Evolutionary conservation across 768 basidiomycete genomes (phyloP).

Genomic region (Trametes elegans): DNA sequence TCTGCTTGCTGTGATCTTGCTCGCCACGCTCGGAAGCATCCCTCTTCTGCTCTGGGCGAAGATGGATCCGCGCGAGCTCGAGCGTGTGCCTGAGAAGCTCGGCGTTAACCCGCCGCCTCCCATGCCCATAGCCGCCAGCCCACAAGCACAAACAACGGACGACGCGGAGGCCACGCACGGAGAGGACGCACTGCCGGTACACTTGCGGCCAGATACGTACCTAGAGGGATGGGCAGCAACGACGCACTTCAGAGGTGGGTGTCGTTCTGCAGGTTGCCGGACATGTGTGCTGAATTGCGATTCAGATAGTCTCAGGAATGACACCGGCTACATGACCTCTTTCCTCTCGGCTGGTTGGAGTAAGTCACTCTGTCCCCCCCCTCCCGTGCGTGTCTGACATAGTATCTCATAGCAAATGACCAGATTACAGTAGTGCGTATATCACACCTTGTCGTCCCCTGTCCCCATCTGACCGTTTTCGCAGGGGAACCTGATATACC

Average conservation of each 20-base stretch:
- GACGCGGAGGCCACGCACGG: neutral
- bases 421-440: conserved; percentile 48
- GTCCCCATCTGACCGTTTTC: neutral
- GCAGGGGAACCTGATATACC: conserved; percentile 38
- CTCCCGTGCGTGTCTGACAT: neutral
- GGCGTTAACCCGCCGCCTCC: neutral
- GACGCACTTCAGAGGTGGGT: conserved; percentile 41
- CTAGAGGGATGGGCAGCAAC: conserved; percentile 45
- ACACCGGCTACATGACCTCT: conserved; percentile 62
- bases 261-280: neutral
- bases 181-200: conserved; percentile 1
- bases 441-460: neutral
- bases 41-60: neutral
- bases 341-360: conserved; percentile 73
- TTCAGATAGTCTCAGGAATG: conserved; percentile 53
- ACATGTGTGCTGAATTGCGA: neutral
- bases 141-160: neutral
- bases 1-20: neutral
- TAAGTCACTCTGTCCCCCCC: conserved; percentile 13
- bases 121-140: neutral
- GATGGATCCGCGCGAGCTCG: neutral
- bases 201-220: conserved; percentile 10
- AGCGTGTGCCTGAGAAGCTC: neutral
- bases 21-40: neutral
- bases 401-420: conserved; percentile 54